phyloP scores from a whole-genome alignment of 139 green algal species.

The Closterium sp. region DNA sequence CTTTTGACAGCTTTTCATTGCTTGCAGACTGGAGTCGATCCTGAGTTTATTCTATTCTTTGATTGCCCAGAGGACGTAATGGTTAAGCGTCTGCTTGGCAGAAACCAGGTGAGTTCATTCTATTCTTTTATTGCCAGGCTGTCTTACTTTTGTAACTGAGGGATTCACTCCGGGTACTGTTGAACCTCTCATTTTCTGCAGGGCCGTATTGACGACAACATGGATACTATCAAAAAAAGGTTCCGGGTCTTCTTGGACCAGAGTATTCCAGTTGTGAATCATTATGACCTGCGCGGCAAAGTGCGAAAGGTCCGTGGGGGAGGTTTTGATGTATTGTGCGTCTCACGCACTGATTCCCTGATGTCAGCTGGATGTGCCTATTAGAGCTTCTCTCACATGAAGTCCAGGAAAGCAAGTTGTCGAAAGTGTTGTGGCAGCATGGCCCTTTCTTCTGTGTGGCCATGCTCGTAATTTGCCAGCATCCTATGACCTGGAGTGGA shows the following conservation, averaged over 20 bases:
- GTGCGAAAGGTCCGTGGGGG: conserved; percentile 19
- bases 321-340: not conserved
- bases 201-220: conserved; percentile 93
- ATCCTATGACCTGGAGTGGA: not conserved
- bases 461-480: no score
- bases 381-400: no score
- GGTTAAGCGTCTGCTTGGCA: conserved; percentile 80
- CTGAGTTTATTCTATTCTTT: conserved; percentile 88
- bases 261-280: conserved; percentile 38
- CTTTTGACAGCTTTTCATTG: not conserved
- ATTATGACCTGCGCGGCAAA: conserved; percentile 42
- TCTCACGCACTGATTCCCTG: not conserved
- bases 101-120: conserved; percentile 40
- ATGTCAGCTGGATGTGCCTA: no score
- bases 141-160: not conserved
- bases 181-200: not conserved
- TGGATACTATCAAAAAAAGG: conserved; percentile 92
- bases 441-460: not conserved
- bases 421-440: no score
- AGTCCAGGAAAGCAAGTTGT: no score
- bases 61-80: conserved; percentile 91
- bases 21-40: conserved; percentile 75
- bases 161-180: not conserved
- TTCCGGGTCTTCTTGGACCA: conserved; percentile 74
- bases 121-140: no score